phyloP scores from a whole-genome alignment of 1,139 yeast species.

The Zygosaccharomyces sapae region DNA sequence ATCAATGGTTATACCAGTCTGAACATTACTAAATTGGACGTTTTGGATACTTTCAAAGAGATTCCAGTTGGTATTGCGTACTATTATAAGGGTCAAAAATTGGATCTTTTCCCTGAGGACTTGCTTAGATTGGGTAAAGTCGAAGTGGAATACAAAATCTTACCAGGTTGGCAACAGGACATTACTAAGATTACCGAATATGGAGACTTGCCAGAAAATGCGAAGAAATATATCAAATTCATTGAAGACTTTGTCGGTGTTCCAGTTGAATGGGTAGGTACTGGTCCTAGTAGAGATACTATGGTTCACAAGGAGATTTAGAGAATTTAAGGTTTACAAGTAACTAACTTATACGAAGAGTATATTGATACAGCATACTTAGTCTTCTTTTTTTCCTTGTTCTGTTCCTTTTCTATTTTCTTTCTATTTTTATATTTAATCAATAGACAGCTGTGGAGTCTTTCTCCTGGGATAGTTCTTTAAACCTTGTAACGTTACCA shows the following conservation, averaged over 20 bases:
- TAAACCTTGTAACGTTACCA: slow-evolving; percentile 15
- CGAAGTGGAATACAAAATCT: slow-evolving; percentile 82
- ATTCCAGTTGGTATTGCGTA: slow-evolving; percentile 84
- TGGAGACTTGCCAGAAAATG: slow-evolving; percentile 81
- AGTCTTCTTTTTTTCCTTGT: neutral
- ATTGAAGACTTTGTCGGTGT: slow-evolving; percentile 81
- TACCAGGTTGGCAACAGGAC: slow-evolving; percentile 92
- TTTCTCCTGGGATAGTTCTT: neutral
- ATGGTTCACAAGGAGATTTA: slow-evolving; percentile 47
- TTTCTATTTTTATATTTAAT: slow-evolving; percentile 1
- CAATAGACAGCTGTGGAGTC: neutral
- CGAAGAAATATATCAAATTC: slow-evolving; percentile 73
- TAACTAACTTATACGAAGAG: neutral
- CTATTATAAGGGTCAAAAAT: slow-evolving; percentile 66
- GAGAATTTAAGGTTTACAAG: neutral
- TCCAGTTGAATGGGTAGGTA: slow-evolving; percentile 96
- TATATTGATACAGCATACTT: neutral
- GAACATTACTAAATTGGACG: slow-evolving; percentile 93
- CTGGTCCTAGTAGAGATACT: slow-evolving; percentile 93
- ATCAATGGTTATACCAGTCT: slow-evolving; percentile 93
- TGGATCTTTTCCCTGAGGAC: slow-evolving; percentile 89
- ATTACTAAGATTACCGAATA: slow-evolving; percentile 68
- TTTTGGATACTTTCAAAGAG: slow-evolving; percentile 82
- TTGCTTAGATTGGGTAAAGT: slow-evolving; percentile 74
- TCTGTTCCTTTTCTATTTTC: no score